phyloP scores from a whole-genome alignment of 768 basidiomycete species.

The Fibroporia radiculosa region DNA sequence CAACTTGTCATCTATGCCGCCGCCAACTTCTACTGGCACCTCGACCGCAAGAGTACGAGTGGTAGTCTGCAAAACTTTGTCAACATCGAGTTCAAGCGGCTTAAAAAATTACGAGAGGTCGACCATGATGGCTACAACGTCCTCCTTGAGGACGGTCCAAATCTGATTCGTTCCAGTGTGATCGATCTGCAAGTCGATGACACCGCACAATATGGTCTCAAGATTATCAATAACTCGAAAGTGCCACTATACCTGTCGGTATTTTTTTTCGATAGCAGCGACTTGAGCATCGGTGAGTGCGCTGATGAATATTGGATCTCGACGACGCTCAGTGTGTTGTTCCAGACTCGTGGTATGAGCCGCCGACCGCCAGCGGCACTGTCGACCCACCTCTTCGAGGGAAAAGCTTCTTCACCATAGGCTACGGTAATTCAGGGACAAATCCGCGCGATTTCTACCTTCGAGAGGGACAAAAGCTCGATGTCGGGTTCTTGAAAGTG shows the following conservation, averaged over 20 bases:
- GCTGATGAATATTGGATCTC: background rate
- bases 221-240: slow-evolving; percentile 20
- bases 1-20: slow-evolving; percentile 4
- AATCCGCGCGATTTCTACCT: slow-evolving; percentile 27
- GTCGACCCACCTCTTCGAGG: slow-evolving; percentile 7
- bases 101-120: background rate
- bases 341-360: background rate
- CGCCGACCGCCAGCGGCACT: background rate
- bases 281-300: slow-evolving; percentile 20
- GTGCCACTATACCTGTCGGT: slow-evolving; percentile 17
- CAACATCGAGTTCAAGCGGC: slow-evolving; percentile 1
- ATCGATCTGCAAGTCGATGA: slow-evolving; percentile 17
- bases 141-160: background rate
- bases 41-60: background rate
- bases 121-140: slow-evolving; percentile 1
- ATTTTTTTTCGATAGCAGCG: slow-evolving; percentile 24
- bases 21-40: slow-evolving; percentile 7
- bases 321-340: background rate
- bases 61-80: background rate
- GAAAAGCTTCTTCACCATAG: slow-evolving; percentile 23
- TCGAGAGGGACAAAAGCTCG: slow-evolving; percentile 22
- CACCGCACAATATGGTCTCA: slow-evolving; percentile 13
- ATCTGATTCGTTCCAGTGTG: slow-evolving; percentile 5
- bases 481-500: slow-evolving; percentile 37
- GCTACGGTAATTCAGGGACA: slow-evolving; percentile 31